These are phyloP conservation scores for Fusarium palustre DNA, from an alignment of 2,329 filamentous ascomycete species.

Conservation along the genomic window DNA sequence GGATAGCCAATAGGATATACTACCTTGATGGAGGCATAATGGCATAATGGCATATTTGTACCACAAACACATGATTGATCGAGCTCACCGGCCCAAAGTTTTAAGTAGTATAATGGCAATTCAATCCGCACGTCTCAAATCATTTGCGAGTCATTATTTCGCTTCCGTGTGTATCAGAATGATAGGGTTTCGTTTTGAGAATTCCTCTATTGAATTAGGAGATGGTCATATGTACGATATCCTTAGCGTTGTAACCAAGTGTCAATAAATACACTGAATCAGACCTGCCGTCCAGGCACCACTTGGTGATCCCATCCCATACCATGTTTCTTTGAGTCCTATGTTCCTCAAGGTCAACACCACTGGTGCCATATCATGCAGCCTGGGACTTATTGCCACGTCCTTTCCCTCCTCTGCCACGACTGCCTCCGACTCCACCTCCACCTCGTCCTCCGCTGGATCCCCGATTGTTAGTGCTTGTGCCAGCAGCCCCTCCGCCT, in stretches of 20 bases:
- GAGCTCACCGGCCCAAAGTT: background rate
- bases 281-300: conserved; percentile 7
- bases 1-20: background rate
- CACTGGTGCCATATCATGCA: conserved; percentile 9
- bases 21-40: conserved; percentile 19
- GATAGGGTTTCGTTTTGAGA: background rate
- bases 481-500: conserved; percentile 22
- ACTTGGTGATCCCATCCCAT: conserved; percentile 9
- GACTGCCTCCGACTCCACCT: conserved; percentile 35
- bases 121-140: background rate
- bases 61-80: conserved; percentile 1
- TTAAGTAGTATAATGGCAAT: background rate
- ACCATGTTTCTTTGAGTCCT: conserved; percentile 30
- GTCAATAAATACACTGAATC: conserved; percentile 32
- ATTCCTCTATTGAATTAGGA: conserved; percentile 16
- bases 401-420: conserved; percentile 42
- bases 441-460: conserved; percentile 37
- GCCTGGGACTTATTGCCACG: conserved; percentile 37
- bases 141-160: background rate
- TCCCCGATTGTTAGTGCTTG: conserved; percentile 32
- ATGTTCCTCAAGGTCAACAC: conserved; percentile 32
- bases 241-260: conserved; percentile 12
- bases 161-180: background rate
- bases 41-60: background rate
- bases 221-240: conserved; percentile 31